A percentile compares a stretch with the other conserved stretches of the same genome.
Conservation (phyloP, 352 stramenopile genomes). For the Phytopythium litorale region DNA sequence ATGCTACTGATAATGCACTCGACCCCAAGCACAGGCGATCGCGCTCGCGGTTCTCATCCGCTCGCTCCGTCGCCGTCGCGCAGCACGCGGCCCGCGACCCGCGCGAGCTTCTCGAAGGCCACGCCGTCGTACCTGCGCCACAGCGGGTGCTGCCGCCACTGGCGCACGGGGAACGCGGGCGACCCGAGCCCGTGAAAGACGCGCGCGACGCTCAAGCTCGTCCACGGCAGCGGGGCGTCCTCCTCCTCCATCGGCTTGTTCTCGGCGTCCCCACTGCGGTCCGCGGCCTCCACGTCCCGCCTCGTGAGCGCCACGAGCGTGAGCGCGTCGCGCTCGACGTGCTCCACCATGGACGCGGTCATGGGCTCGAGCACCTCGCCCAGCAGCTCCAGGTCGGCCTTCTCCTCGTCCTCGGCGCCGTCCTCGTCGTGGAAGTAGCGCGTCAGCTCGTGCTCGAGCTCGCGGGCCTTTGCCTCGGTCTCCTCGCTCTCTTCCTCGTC, state of each 20-base stretch:
- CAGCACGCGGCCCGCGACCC: constrained; percentile 56
- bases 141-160: constrained; percentile 60
- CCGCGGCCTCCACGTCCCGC: constrained; percentile 15
- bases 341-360: constrained; percentile 38
- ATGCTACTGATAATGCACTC: not conserved
- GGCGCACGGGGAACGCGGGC: constrained; percentile 46
- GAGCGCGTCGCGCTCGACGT: constrained; percentile 51
- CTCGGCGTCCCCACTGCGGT: constrained; percentile 15
- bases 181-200: constrained; percentile 75
- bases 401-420: constrained; percentile 13
- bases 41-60: not conserved
- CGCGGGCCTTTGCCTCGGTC: constrained; percentile 24
- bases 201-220: constrained; percentile 64
- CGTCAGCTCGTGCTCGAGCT: constrained; percentile 44
- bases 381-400: constrained; percentile 29
- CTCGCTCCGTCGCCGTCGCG: constrained; percentile 11
- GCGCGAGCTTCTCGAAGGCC: constrained; percentile 71
- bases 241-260: constrained; percentile 8
- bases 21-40: not conserved
- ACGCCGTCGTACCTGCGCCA: constrained; percentile 68
- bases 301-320: constrained; percentile 27
- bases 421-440: constrained; percentile 66
- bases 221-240: constrained; percentile 31
- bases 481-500: constrained; percentile 11
- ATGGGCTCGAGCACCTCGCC: constrained; percentile 45